Percentiles rank a stretch among this genome's conserved stretches.
These are phyloP conservation scores for Eucalyptus cloeziana DNA, from an alignment of 345 rosid genomes.

Conservation along the genomic window DNA sequence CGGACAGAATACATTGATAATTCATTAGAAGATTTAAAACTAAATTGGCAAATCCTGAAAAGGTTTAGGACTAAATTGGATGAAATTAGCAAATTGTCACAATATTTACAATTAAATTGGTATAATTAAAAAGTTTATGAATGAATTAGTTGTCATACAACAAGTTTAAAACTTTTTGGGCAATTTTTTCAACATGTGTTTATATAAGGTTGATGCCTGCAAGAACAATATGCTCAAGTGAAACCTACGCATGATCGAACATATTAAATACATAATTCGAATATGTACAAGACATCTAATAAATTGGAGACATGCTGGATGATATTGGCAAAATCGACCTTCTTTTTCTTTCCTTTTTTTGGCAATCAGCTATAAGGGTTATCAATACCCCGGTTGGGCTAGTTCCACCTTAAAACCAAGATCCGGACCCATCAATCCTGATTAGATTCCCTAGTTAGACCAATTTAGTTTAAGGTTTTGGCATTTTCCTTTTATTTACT, in stretches of 20 bases:
- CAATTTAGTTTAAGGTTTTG: neutral
- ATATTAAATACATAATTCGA: neutral
- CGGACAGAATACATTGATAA: no score
- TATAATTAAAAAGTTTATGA: no score
- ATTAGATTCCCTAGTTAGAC: neutral
- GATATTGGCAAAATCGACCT: neutral
- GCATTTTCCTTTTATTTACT: neutral
- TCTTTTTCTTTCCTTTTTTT: neutral
- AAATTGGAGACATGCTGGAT: neutral
- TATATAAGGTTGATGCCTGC: neutral
- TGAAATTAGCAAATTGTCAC: no score
- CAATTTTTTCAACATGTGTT: no score
- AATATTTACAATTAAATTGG: no score
- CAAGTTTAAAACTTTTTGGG: no score
- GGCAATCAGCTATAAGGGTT: neutral
- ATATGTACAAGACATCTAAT: neutral
- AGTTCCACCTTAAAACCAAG: neutral
- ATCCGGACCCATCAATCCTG: accelerated
- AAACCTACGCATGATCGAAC: neutral
- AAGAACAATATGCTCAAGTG: neutral
- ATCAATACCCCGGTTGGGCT: neutral
- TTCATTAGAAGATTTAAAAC: no score
- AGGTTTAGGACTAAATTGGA: no score
- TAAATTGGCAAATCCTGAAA: no score
- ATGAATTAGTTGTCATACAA: no score